Conservation (phyloP, 1,139 yeast species). For the Taphrina populina region DNA sequence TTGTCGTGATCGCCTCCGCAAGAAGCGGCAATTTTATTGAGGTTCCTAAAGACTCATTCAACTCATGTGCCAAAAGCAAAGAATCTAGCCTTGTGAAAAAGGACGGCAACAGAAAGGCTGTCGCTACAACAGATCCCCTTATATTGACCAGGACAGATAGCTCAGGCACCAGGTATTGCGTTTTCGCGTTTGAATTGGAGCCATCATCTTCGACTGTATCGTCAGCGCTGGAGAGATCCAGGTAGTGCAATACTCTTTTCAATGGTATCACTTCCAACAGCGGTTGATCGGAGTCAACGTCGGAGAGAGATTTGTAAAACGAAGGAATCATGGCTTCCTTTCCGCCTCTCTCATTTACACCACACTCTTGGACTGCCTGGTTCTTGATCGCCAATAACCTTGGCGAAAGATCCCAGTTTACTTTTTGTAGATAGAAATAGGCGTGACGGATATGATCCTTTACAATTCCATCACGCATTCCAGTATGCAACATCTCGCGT, state of each 20-base stretch:
- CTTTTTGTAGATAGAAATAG: neutral
- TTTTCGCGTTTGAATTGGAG: neutral
- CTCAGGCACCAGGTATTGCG: slow-evolving; percentile 10
- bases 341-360: too few relatives aligned
- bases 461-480: neutral
- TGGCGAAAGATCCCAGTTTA: neutral
- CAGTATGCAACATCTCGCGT: neutral
- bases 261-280: neutral
- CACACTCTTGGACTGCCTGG: neutral
- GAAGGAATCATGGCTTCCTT: neutral
- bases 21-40: slow-evolving; percentile 8
- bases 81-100: slow-evolving; percentile 33
- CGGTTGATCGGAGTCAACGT: neutral
- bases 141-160: slow-evolving; percentile 6
- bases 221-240: neutral
- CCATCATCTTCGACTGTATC: neutral
- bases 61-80: slow-evolving; percentile 26
- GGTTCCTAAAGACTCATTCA: slow-evolving; percentile 12
- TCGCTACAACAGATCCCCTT: slow-evolving; percentile 8
- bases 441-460: neutral
- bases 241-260: slow-evolving; percentile 6
- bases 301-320: neutral
- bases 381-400: too few relatives aligned
- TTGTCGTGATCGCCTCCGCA: slow-evolving; percentile 33
- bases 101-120: slow-evolving; percentile 22